Evolutionary conservation across 768 basidiomycete species (phyloP).

Genomic region (Amanita subjunquillea): DNA sequence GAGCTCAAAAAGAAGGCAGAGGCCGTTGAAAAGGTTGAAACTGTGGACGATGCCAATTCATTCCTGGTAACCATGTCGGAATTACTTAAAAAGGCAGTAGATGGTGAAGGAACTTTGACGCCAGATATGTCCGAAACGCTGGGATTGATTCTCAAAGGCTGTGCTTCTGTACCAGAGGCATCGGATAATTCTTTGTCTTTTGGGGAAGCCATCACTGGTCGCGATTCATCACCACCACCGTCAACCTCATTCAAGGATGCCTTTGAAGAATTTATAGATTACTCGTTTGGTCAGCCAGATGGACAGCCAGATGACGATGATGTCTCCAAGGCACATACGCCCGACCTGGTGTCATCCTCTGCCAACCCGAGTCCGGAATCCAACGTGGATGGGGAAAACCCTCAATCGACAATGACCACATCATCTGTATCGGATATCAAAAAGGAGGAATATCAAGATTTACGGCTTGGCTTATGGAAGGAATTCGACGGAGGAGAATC

Average conservation of each 20-base stretch:
- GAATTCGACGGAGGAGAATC: slow-evolving; percentile 8
- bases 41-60: slow-evolving; percentile 52
- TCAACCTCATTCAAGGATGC: slow-evolving; percentile 2
- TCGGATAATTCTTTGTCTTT: slow-evolving; percentile 18
- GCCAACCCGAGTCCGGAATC: slow-evolving; percentile 18
- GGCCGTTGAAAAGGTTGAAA: slow-evolving; percentile 41
- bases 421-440: slow-evolving; percentile 4
- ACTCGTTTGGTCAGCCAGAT: slow-evolving; percentile 2
- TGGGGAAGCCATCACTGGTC: not conserved
- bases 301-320: slow-evolving; percentile 7
- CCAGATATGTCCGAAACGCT: slow-evolving; percentile 50
- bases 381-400: slow-evolving; percentile 1
- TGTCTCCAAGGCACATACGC: slow-evolving; percentile 4
- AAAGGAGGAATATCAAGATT: slow-evolving; percentile 5
- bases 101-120: slow-evolving; percentile 27
- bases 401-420: not conserved
- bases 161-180: slow-evolving; percentile 25
- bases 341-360: slow-evolving; percentile 10
- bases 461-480: slow-evolving; percentile 7
- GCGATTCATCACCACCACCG: slow-evolving; percentile 2
- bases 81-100: slow-evolving; percentile 43
- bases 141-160: slow-evolving; percentile 54
- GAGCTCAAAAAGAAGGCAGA: slow-evolving; percentile 32
- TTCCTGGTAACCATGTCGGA: slow-evolving; percentile 60
- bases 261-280: slow-evolving; percentile 7